phyloP scores from a whole-genome alignment of 176 grass and related monocot genomes.

The Tuctoria greenei region DNA sequence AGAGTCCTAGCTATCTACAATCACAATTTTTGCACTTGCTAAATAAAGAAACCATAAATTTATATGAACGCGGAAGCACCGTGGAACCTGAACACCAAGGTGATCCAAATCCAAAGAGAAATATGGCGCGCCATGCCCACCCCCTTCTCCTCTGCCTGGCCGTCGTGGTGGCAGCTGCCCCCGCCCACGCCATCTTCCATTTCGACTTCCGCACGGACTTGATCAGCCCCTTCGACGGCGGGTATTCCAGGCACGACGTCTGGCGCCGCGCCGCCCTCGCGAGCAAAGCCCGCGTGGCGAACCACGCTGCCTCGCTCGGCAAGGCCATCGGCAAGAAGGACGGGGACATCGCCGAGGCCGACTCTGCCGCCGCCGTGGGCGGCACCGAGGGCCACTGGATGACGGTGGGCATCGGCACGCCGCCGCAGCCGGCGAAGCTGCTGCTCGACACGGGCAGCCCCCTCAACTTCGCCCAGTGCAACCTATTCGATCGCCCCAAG shows the following conservation, averaged over 20 bases:
- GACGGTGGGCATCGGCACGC: constrained; percentile 48
- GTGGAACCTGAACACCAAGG: background rate
- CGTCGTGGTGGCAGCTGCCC: background rate
- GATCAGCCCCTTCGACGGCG: background rate
- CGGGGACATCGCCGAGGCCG: background rate
- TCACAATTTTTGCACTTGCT: background rate
- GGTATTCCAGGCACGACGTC: constrained; percentile 20
- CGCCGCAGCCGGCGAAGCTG: constrained; percentile 36
- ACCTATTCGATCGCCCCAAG: constrained; percentile 4
- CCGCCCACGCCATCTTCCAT: background rate
- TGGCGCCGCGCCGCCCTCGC: constrained; percentile 25
- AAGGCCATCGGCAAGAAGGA: background rate
- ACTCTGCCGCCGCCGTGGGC: background rate
- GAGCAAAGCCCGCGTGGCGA: constrained; percentile 29
- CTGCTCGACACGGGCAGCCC: constrained; percentile 48
- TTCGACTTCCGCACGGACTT: constrained; percentile 4
- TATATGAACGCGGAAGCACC: background rate
- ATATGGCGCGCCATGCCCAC: constrained; percentile 18
- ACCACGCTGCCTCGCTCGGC: background rate
- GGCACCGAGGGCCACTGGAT: constrained; percentile 6
- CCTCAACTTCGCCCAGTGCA: constrained; percentile 59
- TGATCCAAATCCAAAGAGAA: background rate
- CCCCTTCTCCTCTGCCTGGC: constrained; percentile 1
- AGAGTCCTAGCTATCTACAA: background rate
- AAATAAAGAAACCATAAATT: background rate